Evolutionary conservation across 345 rosid genomes (phyloP), one percentile per base, ranked within the genome.

Genomic region (Salix caprea): DNA sequence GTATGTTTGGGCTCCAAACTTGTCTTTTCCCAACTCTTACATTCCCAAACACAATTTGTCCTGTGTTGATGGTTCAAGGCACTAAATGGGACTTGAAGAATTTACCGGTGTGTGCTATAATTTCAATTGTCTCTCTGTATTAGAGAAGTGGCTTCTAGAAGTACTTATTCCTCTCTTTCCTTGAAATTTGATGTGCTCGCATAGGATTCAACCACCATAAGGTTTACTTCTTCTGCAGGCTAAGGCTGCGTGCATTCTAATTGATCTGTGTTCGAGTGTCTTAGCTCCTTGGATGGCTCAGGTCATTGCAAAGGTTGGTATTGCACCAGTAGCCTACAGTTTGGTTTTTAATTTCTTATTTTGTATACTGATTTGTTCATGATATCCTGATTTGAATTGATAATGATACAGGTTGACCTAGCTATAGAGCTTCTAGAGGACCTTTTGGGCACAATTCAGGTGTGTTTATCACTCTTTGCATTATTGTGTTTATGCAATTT

Each of bases 211-310:
- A 74, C 68, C 75, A 72, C 72, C 70, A 44, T 66, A 44, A 44
- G 48, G 48, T 44, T 66, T 37, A 40, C 18, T 76, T 76, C 73
- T 79, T 85, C 64, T 69, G 69, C 91, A 92, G 97, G 92, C 91
- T 70, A 92, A 90, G 86, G 94, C 93, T 69, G 94, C 97, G 62
- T 90, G 97, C 76, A 81, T 92, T 76, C 78, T 92, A 65, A 86
- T 92, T 77, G 97, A 92, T 83, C 85, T 92, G 32, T 92, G 97
- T 81, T 90, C 91, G 64, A 83, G 90, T 46, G 88, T 86, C 73
- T 82, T 92, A 67, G 92, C 93, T n/a, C 91, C 97, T 74, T 92
- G 97, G 97, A 82, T 86, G 78, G 75, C 84, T 74, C 90, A 87
- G 73, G 89, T 90, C 81, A 87, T 88, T 82, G 91, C 92, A 66